Evolutionary conservation across 1,284 basidiomycete species (phyloP).

Genomic region (Microbotryum saponariae): DNA sequence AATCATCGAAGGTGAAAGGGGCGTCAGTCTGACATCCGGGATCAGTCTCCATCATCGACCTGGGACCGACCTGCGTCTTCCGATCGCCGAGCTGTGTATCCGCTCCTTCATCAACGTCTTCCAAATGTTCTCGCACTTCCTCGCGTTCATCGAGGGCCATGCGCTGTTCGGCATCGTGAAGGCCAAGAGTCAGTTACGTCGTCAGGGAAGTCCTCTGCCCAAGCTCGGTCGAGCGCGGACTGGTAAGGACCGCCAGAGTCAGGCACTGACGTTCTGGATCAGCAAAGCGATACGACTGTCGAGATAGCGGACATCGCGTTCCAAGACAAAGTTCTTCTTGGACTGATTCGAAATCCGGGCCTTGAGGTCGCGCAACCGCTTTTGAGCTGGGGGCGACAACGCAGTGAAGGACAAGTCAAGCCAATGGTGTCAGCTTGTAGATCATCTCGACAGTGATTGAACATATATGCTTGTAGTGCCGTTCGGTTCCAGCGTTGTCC

Average conservation of each 20-base stretch:
- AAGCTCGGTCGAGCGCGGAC: background rate
- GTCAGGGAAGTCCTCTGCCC: background rate
- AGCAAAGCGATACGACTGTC: constrained; percentile 95
- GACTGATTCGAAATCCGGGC: constrained; percentile 95
- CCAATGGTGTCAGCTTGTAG: no score
- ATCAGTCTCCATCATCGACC: background rate
- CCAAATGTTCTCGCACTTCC: constrained; percentile 85
- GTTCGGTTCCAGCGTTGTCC: no score
- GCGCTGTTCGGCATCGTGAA: constrained; percentile 22
- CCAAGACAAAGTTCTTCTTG: constrained; percentile 98
- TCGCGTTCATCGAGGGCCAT: constrained; percentile 49
- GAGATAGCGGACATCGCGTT: constrained; percentile 95
- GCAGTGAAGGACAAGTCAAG: background rate
- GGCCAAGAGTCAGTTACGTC: background rate
- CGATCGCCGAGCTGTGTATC: constrained; percentile 66
- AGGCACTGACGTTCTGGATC: constrained; percentile 77
- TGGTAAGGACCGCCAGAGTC: background rate
- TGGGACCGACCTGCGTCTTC: constrained; percentile 51
- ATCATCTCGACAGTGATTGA: no score
- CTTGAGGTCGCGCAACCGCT: constrained; percentile 89
- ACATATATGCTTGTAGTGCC: no score
- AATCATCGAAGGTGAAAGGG: background rate
- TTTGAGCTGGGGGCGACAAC: constrained; percentile 60
- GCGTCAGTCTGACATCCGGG: background rate
- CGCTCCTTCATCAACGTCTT: constrained; percentile 67